Percentiles rank a stretch among this genome's conserved stretches.
phyloP scores from a whole-genome alignment of 2,329 filamentous ascomycete species.

The Aspergillus sp. region DNA sequence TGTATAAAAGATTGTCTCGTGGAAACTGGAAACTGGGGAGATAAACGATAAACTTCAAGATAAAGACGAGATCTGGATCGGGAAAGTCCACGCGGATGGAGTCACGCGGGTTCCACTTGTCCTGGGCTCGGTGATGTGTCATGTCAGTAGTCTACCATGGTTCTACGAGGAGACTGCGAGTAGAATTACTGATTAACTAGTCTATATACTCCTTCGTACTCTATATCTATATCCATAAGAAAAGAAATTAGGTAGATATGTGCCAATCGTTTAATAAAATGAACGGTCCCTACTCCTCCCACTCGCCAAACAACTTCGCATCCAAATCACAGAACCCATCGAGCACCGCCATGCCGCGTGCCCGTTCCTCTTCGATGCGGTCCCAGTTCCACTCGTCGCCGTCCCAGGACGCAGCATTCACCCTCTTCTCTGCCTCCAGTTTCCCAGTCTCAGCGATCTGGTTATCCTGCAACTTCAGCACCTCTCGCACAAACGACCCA shows the following conservation, averaged over 20 bases:
- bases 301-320: slow-evolving; percentile 51
- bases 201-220: not conserved
- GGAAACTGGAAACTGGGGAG: no score
- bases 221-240: not conserved
- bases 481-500: slow-evolving; percentile 35
- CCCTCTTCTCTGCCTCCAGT: slow-evolving; percentile 32
- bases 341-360: slow-evolving; percentile 55
- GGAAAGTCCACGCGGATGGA: slow-evolving; percentile 8
- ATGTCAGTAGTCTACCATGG: not conserved
- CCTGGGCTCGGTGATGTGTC: not conserved
- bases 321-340: slow-evolving; percentile 57
- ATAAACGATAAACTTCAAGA: not conserved
- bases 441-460: slow-evolving; percentile 25
- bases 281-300: slow-evolving; percentile 16
- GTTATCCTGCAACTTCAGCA: slow-evolving; percentile 16
- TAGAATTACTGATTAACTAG: no score
- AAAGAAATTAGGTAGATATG: not conserved
- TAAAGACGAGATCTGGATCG: slow-evolving; percentile 1
- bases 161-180: no score
- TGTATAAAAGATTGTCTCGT: not conserved
- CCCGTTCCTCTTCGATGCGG: slow-evolving; percentile 57
- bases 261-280: not conserved
- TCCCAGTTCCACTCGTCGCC: slow-evolving; percentile 59
- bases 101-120: slow-evolving; percentile 4
- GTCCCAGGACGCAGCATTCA: slow-evolving; percentile 32